Conservation (phyloP, 2,329 filamentous ascomycete species). For the Neurospora sp. region DNA sequence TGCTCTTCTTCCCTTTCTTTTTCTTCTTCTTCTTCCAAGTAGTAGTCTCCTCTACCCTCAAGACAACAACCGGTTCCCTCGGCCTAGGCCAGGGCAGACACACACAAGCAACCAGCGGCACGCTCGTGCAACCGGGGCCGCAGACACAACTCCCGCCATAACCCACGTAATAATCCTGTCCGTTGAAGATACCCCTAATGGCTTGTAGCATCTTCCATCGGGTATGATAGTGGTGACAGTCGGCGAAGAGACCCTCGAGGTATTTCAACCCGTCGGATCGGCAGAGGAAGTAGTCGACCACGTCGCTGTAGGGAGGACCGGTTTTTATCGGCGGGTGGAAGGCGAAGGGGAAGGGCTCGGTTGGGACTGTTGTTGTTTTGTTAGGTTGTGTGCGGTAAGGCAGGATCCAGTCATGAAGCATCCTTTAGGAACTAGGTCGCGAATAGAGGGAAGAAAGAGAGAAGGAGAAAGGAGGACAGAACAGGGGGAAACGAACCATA, state of each 20-base stretch:
- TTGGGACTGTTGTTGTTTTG: not conserved
- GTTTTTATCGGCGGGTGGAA: not conserved
- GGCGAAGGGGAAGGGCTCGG: not conserved
- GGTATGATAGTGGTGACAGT: not conserved
- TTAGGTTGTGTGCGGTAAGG: not conserved
- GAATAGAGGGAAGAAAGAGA: no score
- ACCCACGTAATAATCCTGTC: not conserved
- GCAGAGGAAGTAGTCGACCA: not conserved
- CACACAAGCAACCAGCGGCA: not conserved
- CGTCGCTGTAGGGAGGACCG: not conserved
- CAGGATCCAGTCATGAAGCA: not conserved
- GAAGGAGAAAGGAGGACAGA: not conserved
- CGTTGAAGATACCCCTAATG: not conserved
- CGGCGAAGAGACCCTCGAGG: not conserved
- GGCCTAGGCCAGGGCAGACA: not conserved
- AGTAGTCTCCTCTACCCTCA: not conserved
- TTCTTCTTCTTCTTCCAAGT: not conserved
- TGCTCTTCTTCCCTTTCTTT: not conserved
- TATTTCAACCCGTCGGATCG: not conserved
- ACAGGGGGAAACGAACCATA: not conserved
- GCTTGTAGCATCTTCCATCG: not conserved
- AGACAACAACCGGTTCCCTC: not conserved
- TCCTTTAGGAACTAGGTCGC: no score
- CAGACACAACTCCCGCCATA: not conserved
- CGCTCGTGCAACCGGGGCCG: not conserved